Evolutionary conservation across 768 basidiomycete species (phyloP), one percentile per base, ranked within the genome.

Genomic region (Suillus subalutaceus): DNA sequence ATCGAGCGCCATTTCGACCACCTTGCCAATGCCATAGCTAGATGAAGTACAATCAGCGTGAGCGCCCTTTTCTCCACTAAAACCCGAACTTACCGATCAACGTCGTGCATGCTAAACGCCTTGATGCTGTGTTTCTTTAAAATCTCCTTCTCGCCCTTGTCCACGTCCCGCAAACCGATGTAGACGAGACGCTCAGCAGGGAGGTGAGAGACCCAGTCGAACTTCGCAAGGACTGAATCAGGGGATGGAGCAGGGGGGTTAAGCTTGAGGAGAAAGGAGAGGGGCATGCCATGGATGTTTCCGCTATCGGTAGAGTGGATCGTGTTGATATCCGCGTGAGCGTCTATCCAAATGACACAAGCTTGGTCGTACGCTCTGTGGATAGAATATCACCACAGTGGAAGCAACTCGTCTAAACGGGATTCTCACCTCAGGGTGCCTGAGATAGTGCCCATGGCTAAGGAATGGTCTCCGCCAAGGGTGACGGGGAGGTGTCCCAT

Each of bases 271-370:
- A 99, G 87, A 86, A 99, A 99, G 6, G 97, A 94, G 53, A 99
- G 86, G 26, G 97, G 97, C 91, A 97, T 98, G 67, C 97, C 97
- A 79, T 99, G 97, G 56, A 99, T 90, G 79, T 99, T 98, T 38
- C 97, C 97, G 71, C 91, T 88, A 52, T 81, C 89, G 23, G 96
- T 96, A 18, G 92, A 88, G 64, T 90, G 87, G 13, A 85, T 80
- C 7, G 96, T 97, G 78, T 99, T 98, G 81, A 99, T 94, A 75
- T 99, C 97, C 23, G 95, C 91, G 72, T 98, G 97, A 3, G 97
- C 97, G 75, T 99, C 97, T 66, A 99, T 83, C 97, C 97, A 99
- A 67, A 99, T 81, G 43, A 99, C 90, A 74, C 93, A 93, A 30
- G 92, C 89, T 37, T 94, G 86, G 15, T 92, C 90, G 73, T 93